Evolutionary conservation across 1,284 basidiomycete species (phyloP).

Genomic region (Meira nashicola): DNA sequence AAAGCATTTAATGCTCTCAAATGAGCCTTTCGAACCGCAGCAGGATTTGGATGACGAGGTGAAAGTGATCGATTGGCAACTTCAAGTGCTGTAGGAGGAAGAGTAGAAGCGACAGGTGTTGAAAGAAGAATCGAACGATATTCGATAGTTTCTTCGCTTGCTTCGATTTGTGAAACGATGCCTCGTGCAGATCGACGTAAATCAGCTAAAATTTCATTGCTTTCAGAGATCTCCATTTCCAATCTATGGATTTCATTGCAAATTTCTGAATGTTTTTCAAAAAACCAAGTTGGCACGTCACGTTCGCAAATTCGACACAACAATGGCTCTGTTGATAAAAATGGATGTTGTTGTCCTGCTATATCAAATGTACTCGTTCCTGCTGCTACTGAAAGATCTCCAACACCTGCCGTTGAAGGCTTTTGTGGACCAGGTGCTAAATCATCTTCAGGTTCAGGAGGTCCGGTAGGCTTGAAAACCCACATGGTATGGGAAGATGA

Average conservation of each 20-base stretch:
- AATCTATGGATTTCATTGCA: slow-evolving; percentile 93
- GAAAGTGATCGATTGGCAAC: slow-evolving; percentile 39
- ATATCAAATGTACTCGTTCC: background rate
- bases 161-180: slow-evolving; percentile 29
- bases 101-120: slow-evolving; percentile 36
- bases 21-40: slow-evolving; percentile 53
- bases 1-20: slow-evolving; percentile 72
- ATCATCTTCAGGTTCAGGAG: slow-evolving; percentile 38
- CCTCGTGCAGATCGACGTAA: slow-evolving; percentile 65
- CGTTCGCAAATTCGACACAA: slow-evolving; percentile 97
- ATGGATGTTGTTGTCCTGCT: slow-evolving; percentile 4
- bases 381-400: background rate
- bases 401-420: background rate
- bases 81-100: slow-evolving; percentile 52
- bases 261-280: slow-evolving; percentile 99
- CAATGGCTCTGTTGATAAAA: slow-evolving; percentile 64
- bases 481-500: slow-evolving; percentile 96
- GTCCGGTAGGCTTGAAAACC: slow-evolving; percentile 79
- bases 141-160: slow-evolving; percentile 57
- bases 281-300: slow-evolving; percentile 96
- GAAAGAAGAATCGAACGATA: slow-evolving; percentile 74
- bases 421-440: slow-evolving; percentile 19
- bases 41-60: slow-evolving; percentile 31
- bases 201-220: slow-evolving; percentile 86
- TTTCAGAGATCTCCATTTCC: slow-evolving; percentile 88